Evolutionary conservation across 108 stramenopile genomes (phyloP).

Genomic region (Nitzschia sp.): DNA sequence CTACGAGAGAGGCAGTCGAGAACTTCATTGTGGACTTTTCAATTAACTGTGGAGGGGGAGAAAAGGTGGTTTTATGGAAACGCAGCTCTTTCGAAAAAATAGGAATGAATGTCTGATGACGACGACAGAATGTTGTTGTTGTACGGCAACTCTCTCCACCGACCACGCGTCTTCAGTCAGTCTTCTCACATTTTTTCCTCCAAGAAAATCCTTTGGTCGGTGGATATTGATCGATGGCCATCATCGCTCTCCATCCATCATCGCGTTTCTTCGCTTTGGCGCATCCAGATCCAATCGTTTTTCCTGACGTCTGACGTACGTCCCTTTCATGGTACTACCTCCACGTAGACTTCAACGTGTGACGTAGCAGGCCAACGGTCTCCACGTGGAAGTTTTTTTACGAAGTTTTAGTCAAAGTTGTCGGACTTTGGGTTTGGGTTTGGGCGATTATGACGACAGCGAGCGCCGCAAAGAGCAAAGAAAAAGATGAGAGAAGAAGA

Average conservation of each 20-base stretch:
- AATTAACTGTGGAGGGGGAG: background rate
- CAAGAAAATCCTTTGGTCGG: slow-evolving; percentile 1
- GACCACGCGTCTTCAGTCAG: too few relatives aligned
- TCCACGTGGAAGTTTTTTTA: slow-evolving; percentile 10
- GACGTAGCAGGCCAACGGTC: too few relatives aligned
- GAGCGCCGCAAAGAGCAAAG: too few relatives aligned
- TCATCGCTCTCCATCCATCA: background rate
- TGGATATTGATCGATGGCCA: background rate
- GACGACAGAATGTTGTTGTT: slow-evolving; percentile 1
- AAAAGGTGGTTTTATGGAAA: background rate
- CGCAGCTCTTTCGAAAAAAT: background rate
- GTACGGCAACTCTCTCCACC: too few relatives aligned
- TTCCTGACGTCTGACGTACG: slow-evolving; percentile 4
- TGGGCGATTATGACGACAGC: too few relatives aligned
- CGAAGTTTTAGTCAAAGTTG: too few relatives aligned
- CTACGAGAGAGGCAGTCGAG: slow-evolving; percentile 45
- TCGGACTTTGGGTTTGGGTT: too few relatives aligned
- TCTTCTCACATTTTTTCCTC: too few relatives aligned
- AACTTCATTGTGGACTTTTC: slow-evolving; percentile 46
- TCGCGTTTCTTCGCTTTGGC: background rate
- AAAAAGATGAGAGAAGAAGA: too few relatives aligned
- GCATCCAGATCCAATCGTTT: background rate
- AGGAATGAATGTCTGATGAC: background rate
- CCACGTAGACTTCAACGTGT: too few relatives aligned
- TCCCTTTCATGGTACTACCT: background rate